These are phyloP conservation scores for Jamesozyma spencerorum DNA, from an alignment of 805 yeast species.

Conservation along the genomic window DNA sequence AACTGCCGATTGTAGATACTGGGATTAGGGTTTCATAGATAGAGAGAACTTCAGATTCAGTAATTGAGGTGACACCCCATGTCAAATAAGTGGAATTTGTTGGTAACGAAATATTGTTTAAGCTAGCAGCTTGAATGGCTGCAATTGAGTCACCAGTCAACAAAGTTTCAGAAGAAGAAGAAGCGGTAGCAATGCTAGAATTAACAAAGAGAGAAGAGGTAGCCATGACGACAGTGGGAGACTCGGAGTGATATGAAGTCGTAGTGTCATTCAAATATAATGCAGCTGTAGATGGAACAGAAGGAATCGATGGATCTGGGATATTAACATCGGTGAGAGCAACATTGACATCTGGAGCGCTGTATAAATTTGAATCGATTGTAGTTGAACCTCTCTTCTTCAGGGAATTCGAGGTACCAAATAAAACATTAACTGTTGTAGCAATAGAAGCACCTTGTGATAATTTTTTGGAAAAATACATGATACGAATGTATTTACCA, in stretches of 20 bases:
- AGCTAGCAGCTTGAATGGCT: background rate
- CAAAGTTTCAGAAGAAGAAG: too few species aligned
- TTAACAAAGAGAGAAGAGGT: too few species aligned
- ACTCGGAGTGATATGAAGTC: background rate
- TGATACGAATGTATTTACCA: slow-evolving; percentile 23
- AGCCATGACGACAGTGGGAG: background rate
- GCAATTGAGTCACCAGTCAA: background rate
- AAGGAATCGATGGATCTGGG: background rate
- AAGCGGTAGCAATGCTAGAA: too few species aligned
- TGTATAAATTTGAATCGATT: slow-evolving; percentile 1
- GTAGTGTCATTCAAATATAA: background rate
- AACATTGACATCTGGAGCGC: background rate
- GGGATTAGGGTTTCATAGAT: slow-evolving; percentile 21
- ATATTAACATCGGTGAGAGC: background rate
- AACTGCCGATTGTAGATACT: slow-evolving; percentile 8
- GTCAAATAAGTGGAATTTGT: slow-evolving; percentile 4
- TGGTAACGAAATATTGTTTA: background rate
- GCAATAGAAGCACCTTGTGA: background rate
- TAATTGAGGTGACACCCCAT: slow-evolving; percentile 14
- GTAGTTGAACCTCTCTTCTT: background rate
- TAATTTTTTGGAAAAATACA: slow-evolving; percentile 15
- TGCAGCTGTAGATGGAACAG: background rate
- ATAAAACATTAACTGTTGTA: background rate
- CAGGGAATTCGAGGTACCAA: background rate
- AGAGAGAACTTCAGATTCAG: slow-evolving; percentile 18